phyloP scores from a whole-genome alignment of 1,139 yeast species.

The Suhomyces bolitotheri region DNA sequence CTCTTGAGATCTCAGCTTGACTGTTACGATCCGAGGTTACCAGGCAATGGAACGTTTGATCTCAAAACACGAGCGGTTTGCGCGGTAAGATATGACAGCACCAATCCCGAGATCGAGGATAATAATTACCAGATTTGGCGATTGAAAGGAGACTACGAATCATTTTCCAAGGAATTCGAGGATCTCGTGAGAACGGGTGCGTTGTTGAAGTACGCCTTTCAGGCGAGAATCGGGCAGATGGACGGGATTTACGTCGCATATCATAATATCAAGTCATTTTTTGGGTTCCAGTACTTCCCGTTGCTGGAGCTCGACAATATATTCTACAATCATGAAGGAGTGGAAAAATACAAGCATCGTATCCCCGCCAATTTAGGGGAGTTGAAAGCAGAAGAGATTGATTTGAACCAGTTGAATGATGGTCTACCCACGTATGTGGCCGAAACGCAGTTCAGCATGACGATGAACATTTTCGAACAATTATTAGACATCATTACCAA shows the following conservation, averaged over 20 bases:
- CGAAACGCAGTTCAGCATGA: slow-evolving; percentile 66
- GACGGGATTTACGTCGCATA: slow-evolving; percentile 93
- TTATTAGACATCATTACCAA: slow-evolving; percentile 43
- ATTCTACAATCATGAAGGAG: slow-evolving; percentile 27
- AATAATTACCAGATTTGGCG: slow-evolving; percentile 67
- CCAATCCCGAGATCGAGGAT: slow-evolving; percentile 55
- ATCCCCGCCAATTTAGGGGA: slow-evolving; percentile 35
- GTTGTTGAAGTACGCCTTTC: slow-evolving; percentile 79
- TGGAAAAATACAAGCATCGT: slow-evolving; percentile 27
- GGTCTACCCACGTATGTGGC: slow-evolving; percentile 56
- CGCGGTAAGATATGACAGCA: slow-evolving; percentile 76
- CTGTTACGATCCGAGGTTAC: slow-evolving; percentile 72
- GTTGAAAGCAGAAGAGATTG: slow-evolving; percentile 10
- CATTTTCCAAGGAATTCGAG: slow-evolving; percentile 74
- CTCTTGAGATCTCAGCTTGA: slow-evolving; percentile 90
- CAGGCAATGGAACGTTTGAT: slow-evolving; percentile 92
- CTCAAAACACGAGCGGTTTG: slow-evolving; percentile 89
- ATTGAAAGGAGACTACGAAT: slow-evolving; percentile 65
- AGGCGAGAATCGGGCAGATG: slow-evolving; percentile 95
- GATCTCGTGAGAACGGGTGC: slow-evolving; percentile 76
- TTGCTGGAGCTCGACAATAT: slow-evolving; percentile 64
- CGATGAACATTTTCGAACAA: slow-evolving; percentile 57
- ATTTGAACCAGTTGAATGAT: slow-evolving; percentile 28
- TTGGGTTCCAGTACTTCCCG: slow-evolving; percentile 90
- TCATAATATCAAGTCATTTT: slow-evolving; percentile 76